Conservation (phyloP, 805 yeast genomes). For the Teunomyces cretensis region DNA sequence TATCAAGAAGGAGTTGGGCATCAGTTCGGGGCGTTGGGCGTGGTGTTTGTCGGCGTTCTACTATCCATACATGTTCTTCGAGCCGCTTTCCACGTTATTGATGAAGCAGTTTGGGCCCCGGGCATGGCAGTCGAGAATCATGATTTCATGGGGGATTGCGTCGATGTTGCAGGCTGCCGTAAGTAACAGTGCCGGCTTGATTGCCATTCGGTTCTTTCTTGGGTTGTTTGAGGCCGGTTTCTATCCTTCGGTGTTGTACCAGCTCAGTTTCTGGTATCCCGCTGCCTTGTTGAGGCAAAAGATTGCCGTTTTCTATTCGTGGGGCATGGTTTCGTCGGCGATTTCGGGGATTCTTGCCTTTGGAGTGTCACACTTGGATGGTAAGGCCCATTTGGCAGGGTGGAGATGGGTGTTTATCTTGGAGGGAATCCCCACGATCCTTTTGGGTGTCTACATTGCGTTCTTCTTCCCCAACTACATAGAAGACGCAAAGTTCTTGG, state of each 20-base stretch:
- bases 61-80: not conserved
- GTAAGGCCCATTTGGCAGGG: not conserved
- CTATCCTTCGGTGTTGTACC: not conserved
- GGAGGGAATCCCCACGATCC: not conserved
- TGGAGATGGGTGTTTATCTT: constrained; percentile 1
- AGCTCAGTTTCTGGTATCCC: not conserved
- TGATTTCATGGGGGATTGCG: not conserved
- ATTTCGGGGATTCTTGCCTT: not conserved
- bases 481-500: not conserved
- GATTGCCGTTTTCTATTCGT: not conserved
- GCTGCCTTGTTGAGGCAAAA: not conserved
- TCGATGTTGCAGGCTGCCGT: not conserved
- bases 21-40: not conserved
- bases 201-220: not conserved
- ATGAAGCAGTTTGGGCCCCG: not conserved
- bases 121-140: not conserved
- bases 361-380: not conserved
- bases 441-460: not conserved
- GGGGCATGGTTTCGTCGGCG: not conserved
- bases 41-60: not conserved
- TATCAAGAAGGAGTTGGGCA: not conserved
- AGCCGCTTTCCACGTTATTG: not conserved
- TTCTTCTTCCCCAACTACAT: not conserved
- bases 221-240: not conserved
- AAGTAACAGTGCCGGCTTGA: not conserved